These are phyloP conservation scores for Leishmania arabica DNA, from an alignment of 208 protist species.

Conservation along the genomic window DNA sequence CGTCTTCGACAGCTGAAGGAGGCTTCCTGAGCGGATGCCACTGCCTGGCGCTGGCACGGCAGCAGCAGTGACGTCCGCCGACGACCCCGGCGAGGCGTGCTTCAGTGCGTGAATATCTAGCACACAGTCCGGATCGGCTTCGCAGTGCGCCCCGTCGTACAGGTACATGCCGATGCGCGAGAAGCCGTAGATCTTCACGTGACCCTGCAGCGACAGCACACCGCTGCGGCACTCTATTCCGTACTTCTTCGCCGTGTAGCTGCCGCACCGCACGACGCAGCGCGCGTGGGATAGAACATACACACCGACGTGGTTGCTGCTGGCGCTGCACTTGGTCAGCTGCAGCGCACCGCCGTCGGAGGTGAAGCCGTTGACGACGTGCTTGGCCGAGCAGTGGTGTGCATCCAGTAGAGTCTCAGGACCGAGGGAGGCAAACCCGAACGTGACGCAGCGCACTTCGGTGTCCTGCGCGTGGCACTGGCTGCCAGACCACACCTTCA, in stretches of 20 bases:
- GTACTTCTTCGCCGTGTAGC: slow-evolving; percentile 61
- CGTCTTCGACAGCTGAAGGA: background rate
- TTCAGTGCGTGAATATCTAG: slow-evolving; percentile 48
- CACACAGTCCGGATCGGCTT: slow-evolving; percentile 40
- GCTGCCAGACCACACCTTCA: slow-evolving; percentile 74
- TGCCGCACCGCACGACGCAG: slow-evolving; percentile 55
- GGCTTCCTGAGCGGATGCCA: background rate
- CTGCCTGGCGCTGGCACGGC: slow-evolving; percentile 6
- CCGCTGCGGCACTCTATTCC: slow-evolving; percentile 61
- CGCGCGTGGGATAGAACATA: slow-evolving; percentile 64
- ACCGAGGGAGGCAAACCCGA: slow-evolving; percentile 71
- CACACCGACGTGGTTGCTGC: slow-evolving; percentile 67
- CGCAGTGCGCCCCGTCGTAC: slow-evolving; percentile 45
- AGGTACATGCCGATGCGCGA: slow-evolving; percentile 64
- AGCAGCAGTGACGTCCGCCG: background rate
- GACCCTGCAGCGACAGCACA: slow-evolving; percentile 56
- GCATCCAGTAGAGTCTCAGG: slow-evolving; percentile 57
- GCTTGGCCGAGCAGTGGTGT: slow-evolving; percentile 52
- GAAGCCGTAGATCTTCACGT: slow-evolving; percentile 72
- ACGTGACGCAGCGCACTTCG: slow-evolving; percentile 60
- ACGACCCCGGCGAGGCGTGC: background rate
- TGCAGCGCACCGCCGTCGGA: slow-evolving; percentile 54
- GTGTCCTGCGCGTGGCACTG: slow-evolving; percentile 44
- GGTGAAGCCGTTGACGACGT: slow-evolving; percentile 75
- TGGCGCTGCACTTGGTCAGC: slow-evolving; percentile 57